Percentiles rank a stretch among this genome's conserved stretches.
Conservation (phyloP, 2,329 filamentous ascomycete genomes). For the Pestalotiopsis sp. region DNA sequence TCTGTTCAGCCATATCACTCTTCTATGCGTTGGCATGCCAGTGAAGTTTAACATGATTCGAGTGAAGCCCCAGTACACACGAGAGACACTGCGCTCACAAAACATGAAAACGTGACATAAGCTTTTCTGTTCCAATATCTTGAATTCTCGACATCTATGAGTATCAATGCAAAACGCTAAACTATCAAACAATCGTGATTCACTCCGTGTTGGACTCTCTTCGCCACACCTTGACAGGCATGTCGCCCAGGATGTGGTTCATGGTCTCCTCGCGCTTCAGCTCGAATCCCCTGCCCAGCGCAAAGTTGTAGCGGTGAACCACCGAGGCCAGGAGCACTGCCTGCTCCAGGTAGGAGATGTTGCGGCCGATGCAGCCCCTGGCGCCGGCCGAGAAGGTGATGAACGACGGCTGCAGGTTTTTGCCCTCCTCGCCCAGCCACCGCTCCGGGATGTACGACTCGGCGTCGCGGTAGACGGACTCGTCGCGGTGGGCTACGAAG, state of each 20-base stretch:
- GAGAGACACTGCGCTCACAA: neutral
- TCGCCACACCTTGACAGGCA: constrained; percentile 30
- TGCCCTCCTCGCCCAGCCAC: constrained; percentile 43
- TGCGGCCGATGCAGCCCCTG: constrained; percentile 29
- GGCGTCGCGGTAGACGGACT: constrained; percentile 37
- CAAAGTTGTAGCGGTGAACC: constrained; percentile 45
- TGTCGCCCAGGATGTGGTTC: constrained; percentile 26
- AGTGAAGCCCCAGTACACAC: no score
- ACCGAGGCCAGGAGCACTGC: constrained; percentile 44
- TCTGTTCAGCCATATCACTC: neutral
- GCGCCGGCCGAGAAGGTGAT: constrained; percentile 37
- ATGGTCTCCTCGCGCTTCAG: constrained; percentile 26
- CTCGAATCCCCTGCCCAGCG: constrained; percentile 32
- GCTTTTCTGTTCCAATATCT: neutral
- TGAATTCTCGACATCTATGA: neutral
- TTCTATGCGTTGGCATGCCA: no score
- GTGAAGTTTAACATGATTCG: no score
- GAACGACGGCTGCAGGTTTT: constrained; percentile 39
- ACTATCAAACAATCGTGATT: neutral
- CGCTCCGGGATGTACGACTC: constrained; percentile 42
- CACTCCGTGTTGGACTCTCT: constrained; percentile 13
- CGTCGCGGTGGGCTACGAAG: constrained; percentile 41
- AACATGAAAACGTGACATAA: neutral
- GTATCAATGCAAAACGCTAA: neutral
- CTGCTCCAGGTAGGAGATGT: constrained; percentile 47